Percentiles rank a stretch among this genome's conserved stretches.
Conservation (phyloP, 164 flowering plant genomes). For the Euptelea pleiosperma region DNA sequence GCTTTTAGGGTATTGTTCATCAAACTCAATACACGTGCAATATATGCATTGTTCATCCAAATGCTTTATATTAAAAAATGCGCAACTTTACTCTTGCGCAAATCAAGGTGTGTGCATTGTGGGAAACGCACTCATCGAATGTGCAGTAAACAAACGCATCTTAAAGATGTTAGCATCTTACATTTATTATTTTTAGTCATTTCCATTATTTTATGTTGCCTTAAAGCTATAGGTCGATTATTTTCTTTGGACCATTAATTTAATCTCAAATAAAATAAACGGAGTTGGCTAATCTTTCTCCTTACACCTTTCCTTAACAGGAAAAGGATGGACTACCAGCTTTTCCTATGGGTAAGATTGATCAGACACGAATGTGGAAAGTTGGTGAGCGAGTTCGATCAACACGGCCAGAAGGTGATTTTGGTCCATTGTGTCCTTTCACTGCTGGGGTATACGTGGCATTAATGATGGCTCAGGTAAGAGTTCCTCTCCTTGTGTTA, state of each 20-base stretch:
- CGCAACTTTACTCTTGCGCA: no score
- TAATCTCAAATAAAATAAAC: background rate
- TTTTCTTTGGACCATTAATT: background rate
- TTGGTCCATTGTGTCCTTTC: slow-evolving; percentile 83
- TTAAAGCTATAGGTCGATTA: background rate
- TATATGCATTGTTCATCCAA: no score
- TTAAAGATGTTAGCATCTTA: background rate
- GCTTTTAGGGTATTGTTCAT: no score
- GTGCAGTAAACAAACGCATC: no score
- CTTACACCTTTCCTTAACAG: slow-evolving; percentile 33
- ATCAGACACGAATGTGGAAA: slow-evolving; percentile 98
- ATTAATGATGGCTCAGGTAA: slow-evolving; percentile 97
- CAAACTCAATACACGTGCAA: no score
- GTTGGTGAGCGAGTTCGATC: slow-evolving; percentile 84
- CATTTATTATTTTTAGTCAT: no score
- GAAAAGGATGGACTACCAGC: slow-evolving; percentile 95
- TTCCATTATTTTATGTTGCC: background rate
- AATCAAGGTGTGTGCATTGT: no score
- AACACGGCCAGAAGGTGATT: slow-evolving; percentile 69
- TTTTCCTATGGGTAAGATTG: slow-evolving; percentile 97
- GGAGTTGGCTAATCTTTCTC: background rate
- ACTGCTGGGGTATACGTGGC: slow-evolving; percentile 96
- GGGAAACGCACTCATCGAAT: no score
- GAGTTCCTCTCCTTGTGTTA: background rate
- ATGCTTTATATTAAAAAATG: no score